Evolutionary conservation across 257 asterid genomes (phyloP), one percentile per base, ranked within the genome.

Genomic region (Solanum medicagineum): DNA sequence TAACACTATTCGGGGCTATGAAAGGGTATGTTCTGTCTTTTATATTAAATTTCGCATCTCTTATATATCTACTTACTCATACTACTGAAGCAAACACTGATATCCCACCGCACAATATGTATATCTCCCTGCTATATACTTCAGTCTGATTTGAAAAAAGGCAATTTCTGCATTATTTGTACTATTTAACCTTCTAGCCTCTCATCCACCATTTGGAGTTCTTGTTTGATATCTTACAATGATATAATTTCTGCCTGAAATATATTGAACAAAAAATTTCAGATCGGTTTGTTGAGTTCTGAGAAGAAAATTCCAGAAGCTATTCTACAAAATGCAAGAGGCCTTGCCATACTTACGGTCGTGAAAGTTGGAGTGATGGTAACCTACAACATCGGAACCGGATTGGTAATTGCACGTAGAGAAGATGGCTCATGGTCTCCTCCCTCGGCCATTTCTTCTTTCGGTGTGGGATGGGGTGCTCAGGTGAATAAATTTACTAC

Each of bases 371-470:
- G 99, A 81, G 89, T 94, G 93, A 86, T 94, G 97, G 97, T 94
- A 59, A 95, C 99, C 49, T 97, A 97, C 88, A 97, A 94, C 83
- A 88, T 97, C 29, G 99, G 99, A 85, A 97, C 99, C 6, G 99
- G 99, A 26, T 83, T 97, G 90, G 98, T 97, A 81, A 89, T 97
- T 91, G 95, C 98, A 70, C 97, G 92, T 65, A 89, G 95, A 85
- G 98, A 94, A 81, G 99, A 97, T 89, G 99, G 99, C 73, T 89
- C 96, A 1, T 97, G 99, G 99, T 97, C 99, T 81, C 97, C 99
- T 51, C 99, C 99, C 42, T 97, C 99, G 60, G 99, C 99, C 89
- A 92, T 97, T 87, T 88, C 98, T 89, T 90, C 98, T 81, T 91
- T 94, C 69, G 99, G 99, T 68, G 89, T 92, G 17, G 99, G 99